Percentiles rank a stretch among this genome's conserved stretches.
Conservation (phyloP, 1,284 basidiomycete genomes). For the Apiotrichum montevideense region DNA sequence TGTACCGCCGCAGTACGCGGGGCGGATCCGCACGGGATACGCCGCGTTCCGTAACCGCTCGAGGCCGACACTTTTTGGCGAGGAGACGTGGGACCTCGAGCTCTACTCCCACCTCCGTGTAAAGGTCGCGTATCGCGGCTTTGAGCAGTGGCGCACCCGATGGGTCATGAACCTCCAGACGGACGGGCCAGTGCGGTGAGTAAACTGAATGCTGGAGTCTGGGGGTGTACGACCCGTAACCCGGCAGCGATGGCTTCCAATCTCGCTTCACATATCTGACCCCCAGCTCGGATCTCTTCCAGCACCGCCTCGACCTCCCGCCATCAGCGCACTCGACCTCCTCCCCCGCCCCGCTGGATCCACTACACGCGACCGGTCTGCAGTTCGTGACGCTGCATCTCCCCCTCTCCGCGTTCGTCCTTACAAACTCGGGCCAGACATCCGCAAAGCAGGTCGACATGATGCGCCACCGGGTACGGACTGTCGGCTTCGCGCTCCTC, state of each 20-base stretch:
- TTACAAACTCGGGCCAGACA: slow-evolving; percentile 51
- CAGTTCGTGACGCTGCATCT: slow-evolving; percentile 49
- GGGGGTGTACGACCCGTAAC: no score
- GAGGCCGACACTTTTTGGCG: slow-evolving; percentile 49
- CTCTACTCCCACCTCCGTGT: slow-evolving; percentile 49
- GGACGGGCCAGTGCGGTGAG: slow-evolving; percentile 48
- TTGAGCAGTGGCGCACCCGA: slow-evolving; percentile 44
- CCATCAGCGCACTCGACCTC: slow-evolving; percentile 23
- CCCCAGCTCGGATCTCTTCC: slow-evolving; percentile 50
- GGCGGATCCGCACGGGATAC: slow-evolving; percentile 49
- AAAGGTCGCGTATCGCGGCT: slow-evolving; percentile 45
- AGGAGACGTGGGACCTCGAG: slow-evolving; percentile 49
- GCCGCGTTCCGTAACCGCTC: slow-evolving; percentile 50
- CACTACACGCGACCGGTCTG: slow-evolving; percentile 19
- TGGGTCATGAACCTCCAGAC: slow-evolving; percentile 52
- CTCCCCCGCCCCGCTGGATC: slow-evolving; percentile 23
- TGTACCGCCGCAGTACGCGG: slow-evolving; percentile 36
- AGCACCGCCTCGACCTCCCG: slow-evolving; percentile 50
- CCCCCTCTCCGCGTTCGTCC: slow-evolving; percentile 50
- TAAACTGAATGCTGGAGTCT: neutral
- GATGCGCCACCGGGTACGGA: slow-evolving; percentile 47
- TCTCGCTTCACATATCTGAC: neutral
- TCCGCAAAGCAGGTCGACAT: slow-evolving; percentile 47
- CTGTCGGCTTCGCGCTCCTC: slow-evolving; percentile 48
- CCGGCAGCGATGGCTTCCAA: neutral